Conservation (phyloP, 78 protist genomes). For the Emiliania huxleyi region DNA sequence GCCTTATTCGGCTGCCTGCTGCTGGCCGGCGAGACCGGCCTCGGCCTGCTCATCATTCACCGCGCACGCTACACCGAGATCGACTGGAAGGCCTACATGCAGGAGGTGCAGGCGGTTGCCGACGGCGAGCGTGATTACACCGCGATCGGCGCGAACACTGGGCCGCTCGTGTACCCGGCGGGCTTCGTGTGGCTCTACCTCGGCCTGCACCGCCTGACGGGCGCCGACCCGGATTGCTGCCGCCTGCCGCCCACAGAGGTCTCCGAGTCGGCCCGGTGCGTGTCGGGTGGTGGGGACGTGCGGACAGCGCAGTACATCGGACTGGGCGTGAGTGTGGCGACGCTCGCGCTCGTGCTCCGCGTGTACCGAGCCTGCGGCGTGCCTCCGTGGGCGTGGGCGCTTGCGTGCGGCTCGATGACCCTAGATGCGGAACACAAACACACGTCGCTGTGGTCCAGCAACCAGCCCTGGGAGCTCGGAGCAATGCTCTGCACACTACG, state of each 20-base stretch:
- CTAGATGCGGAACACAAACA: too few species aligned
- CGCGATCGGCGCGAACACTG: conserved; percentile 45
- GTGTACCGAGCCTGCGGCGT: not conserved
- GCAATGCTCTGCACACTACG: too few species aligned
- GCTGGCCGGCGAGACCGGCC: not conserved
- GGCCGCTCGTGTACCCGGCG: conserved; percentile 74
- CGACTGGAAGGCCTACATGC: conserved; percentile 68
- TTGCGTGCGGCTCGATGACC: conserved; percentile 56
- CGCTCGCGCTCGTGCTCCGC: conserved; percentile 34
- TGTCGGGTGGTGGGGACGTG: conserved; percentile 59
- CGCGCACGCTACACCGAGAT: conserved; percentile 54
- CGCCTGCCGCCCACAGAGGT: not conserved
- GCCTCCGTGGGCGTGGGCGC: conserved; percentile 61
- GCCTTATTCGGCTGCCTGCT: not conserved
- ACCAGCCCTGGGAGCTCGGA: too few species aligned
- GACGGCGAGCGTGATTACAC: conserved; percentile 45
- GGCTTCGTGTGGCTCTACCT: conserved; percentile 64
- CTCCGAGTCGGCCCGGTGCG: not conserved
- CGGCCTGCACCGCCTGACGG: conserved; percentile 43
- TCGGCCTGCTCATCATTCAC: not conserved
- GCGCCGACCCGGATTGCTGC: not conserved
- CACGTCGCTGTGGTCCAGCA: too few species aligned
- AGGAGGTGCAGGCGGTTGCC: conserved; percentile 30
- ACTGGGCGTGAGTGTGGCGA: conserved; percentile 35
- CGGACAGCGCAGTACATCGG: conserved; percentile 64